Evolutionary conservation across 2,329 filamentous ascomycete genomes (phyloP).

Genomic region (Aspergillus pseudoterreus): DNA sequence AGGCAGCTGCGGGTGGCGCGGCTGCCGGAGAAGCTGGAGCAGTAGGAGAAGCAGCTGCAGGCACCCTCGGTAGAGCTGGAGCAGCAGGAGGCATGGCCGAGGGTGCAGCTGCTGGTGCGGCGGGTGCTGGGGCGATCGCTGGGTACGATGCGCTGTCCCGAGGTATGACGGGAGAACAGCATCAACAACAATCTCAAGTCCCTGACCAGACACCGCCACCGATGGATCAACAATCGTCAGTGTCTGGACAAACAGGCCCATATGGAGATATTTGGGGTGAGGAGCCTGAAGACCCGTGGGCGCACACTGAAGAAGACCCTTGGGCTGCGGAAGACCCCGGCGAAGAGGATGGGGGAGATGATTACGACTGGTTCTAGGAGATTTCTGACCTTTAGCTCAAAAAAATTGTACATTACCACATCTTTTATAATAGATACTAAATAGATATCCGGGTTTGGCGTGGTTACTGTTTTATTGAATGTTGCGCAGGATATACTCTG

Average conservation of each 20-base stretch:
- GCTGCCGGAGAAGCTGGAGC: conserved; percentile 35
- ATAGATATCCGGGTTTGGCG: too few relatives aligned
- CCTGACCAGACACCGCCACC: conserved; percentile 16
- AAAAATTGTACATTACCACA: too few relatives aligned
- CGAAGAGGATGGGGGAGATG: conserved; percentile 20
- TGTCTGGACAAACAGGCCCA: conserved; percentile 16
- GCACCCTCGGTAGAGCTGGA: conserved; percentile 34
- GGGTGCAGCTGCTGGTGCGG: conserved; percentile 43
- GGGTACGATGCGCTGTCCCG: conserved; percentile 62
- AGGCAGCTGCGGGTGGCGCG: conserved; percentile 38
- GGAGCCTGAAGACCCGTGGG: conserved; percentile 17
- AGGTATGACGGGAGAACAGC: conserved; percentile 36
- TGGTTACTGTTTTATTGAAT: too few relatives aligned
- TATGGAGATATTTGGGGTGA: conserved; percentile 27
- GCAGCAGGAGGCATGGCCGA: conserved; percentile 39
- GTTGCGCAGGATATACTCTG: too few relatives aligned
- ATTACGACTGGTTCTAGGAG: conserved; percentile 25
- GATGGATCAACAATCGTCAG: conserved; percentile 14
- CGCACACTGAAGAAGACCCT: conserved; percentile 15
- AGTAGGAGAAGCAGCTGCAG: conserved; percentile 35
- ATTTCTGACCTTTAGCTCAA: background rate
- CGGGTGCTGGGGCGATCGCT: conserved; percentile 57
- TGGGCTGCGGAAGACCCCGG: conserved; percentile 15
- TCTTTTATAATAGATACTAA: too few relatives aligned
- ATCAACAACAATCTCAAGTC: conserved; percentile 7